Conservation (phyloP, 768 basidiomycete species). For the Termitomyces sp. region DNA sequence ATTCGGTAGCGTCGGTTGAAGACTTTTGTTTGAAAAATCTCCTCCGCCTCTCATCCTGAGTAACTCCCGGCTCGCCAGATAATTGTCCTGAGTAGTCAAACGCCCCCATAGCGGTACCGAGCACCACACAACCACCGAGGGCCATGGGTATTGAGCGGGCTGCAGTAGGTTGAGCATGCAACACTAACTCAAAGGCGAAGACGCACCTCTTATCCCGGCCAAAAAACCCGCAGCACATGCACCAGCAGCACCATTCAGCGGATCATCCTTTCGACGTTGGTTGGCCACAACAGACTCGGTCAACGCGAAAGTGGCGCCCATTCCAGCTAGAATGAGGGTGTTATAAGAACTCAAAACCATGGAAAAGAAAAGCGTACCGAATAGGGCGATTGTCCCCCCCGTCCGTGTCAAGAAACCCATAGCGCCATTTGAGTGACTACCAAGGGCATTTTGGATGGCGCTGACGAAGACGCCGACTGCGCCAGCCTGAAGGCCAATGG, state of each 20-base stretch:
- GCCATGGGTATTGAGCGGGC: constrained; percentile 84
- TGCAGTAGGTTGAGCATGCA: constrained; percentile 24
- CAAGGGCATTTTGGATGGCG: constrained; percentile 73
- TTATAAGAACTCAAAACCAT: not conserved
- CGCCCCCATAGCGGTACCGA: constrained; percentile 78
- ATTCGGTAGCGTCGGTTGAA: constrained; percentile 31
- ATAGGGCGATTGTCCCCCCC: constrained; percentile 87
- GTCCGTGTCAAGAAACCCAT: constrained; percentile 84
- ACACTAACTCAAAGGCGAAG: not conserved
- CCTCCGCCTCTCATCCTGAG: constrained; percentile 67
- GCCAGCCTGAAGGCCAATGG: constrained; percentile 60
- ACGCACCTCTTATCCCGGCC: constrained; percentile 78
- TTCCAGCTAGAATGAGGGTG: constrained; percentile 58
- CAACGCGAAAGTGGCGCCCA: constrained; percentile 84
- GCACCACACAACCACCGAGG: constrained; percentile 69
- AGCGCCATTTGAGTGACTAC: constrained; percentile 73
- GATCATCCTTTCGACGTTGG: constrained; percentile 72
- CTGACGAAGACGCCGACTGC: constrained; percentile 68
- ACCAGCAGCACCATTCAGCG: constrained; percentile 78
- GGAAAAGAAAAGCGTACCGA: constrained; percentile 55
- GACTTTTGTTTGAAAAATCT: constrained; percentile 76
- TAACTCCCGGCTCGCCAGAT: constrained; percentile 37
- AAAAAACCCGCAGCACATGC: constrained; percentile 94
- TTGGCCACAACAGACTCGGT: constrained; percentile 83
- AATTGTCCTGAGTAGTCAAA: constrained; percentile 78